These are phyloP conservation scores for Nothopassalora personata DNA, from an alignment of 2,329 filamentous ascomycete genomes.

Conservation along the genomic window DNA sequence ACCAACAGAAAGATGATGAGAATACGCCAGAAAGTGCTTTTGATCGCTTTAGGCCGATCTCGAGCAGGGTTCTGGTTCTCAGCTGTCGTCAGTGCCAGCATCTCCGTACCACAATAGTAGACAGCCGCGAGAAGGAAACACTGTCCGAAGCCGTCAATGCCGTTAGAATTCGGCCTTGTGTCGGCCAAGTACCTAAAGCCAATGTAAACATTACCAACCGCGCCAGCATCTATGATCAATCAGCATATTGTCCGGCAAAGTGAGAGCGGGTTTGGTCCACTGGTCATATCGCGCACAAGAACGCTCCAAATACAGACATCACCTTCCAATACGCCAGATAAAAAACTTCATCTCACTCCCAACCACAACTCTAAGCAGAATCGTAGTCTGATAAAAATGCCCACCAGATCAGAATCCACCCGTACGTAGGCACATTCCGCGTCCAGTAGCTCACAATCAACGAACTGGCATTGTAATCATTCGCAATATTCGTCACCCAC, in stretches of 20 bases:
- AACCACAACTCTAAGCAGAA: constrained; percentile 59
- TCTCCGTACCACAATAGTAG: constrained; percentile 12
- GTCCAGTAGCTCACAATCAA: constrained; percentile 17
- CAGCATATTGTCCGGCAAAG: neutral
- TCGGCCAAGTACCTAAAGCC: constrained; percentile 10
- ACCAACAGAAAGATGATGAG: constrained; percentile 8
- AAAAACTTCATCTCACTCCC: too few relatives aligned
- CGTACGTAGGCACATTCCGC: constrained; percentile 8
- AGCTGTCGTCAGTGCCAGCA: constrained; percentile 11
- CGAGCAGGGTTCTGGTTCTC: constrained; percentile 7
- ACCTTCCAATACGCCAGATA: constrained; percentile 14
- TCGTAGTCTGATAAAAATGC: constrained; percentile 71
- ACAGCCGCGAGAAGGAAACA: constrained; percentile 13
- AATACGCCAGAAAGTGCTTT: constrained; percentile 9
- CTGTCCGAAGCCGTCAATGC: constrained; percentile 14
- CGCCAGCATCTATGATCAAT: constrained; percentile 3
- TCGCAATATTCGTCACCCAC: constrained; percentile 16
- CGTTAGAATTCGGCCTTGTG: constrained; percentile 10
- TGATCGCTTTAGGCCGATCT: constrained; percentile 12
- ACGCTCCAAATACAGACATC: constrained; percentile 7
- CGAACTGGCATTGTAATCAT: constrained; percentile 11
- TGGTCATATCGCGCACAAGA: too few relatives aligned
- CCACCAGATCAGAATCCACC: constrained; percentile 66
- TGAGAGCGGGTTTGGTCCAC: too few relatives aligned
- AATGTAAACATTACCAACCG: constrained; percentile 13